Conservation (phyloP, 805 yeast species). For the Tanozyma kutaoensis region DNA sequence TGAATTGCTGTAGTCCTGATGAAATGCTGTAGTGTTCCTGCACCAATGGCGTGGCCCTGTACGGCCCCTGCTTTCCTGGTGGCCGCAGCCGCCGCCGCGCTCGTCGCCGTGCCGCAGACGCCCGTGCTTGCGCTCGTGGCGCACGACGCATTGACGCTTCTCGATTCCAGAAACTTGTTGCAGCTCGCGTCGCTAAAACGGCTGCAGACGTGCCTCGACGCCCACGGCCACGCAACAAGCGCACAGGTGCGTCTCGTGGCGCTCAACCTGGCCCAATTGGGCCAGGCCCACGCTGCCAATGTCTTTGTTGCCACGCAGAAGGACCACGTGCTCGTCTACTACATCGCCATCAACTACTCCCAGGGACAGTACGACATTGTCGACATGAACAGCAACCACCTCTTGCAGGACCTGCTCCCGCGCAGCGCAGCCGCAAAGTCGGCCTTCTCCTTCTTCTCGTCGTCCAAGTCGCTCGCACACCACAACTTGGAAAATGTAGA, state of each 20-base stretch:
- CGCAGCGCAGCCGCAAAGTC: slow-evolving; percentile 10
- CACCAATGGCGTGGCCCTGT: no score
- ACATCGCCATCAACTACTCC: slow-evolving; percentile 13
- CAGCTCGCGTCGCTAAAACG: slow-evolving; percentile 7
- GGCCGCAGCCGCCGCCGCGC: neutral
- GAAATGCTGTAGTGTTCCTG: no score
- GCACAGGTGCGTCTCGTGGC: slow-evolving; percentile 16
- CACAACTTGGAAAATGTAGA: slow-evolving; percentile 21
- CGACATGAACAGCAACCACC: slow-evolving; percentile 9
- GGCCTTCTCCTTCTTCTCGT: no score
- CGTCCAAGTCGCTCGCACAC: slow-evolving; percentile 13
- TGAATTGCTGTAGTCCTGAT: no score
- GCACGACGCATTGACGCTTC: neutral
- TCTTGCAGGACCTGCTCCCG: slow-evolving; percentile 24
- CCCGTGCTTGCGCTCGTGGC: neutral
- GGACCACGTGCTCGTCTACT: slow-evolving; percentile 6
- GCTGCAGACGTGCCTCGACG: slow-evolving; percentile 3
- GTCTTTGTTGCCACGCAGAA: slow-evolving; percentile 5
- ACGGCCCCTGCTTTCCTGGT: no score
- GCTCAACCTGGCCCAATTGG: slow-evolving; percentile 21
- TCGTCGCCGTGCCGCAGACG: neutral
- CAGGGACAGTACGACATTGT: slow-evolving; percentile 19
- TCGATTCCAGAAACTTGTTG: slow-evolving; percentile 4
- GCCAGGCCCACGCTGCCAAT: slow-evolving; percentile 6
- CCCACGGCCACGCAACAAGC: slow-evolving; percentile 3